phyloP scores from a whole-genome alignment of 257 asterid genomes.

The Petrea volubilis region DNA sequence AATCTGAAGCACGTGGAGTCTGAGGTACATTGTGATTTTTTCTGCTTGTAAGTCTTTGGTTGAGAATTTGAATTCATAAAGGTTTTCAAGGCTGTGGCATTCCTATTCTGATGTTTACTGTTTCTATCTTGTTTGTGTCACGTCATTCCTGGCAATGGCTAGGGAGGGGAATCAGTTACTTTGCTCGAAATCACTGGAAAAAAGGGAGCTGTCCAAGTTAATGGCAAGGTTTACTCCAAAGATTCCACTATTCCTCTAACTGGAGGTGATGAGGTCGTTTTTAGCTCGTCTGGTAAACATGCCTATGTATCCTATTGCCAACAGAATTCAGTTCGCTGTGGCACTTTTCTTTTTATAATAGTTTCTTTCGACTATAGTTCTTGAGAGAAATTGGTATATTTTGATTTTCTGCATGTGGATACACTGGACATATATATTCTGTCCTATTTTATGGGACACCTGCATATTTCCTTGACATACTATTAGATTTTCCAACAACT shows the following conservation, averaged over 20 bases:
- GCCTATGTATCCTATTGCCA: slow-evolving; percentile 83
- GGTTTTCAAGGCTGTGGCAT: background rate
- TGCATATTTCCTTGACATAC: slow-evolving; percentile 45
- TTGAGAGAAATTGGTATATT: background rate
- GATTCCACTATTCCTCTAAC: slow-evolving; percentile 64
- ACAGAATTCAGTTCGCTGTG: slow-evolving; percentile 7
- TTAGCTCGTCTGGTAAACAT: slow-evolving; percentile 66
- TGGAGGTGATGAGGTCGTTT: slow-evolving; percentile 87
- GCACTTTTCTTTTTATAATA: background rate
- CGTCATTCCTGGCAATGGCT: background rate
- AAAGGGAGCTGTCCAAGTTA: slow-evolving; percentile 80
- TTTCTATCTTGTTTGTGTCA: slow-evolving; percentile 19
- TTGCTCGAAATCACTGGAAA: slow-evolving; percentile 75
- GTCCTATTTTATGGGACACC: background rate
- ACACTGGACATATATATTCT: too few relatives aligned
- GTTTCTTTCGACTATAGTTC: background rate
- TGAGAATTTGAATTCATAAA: slow-evolving; percentile 5
- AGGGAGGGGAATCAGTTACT: slow-evolving; percentile 64
- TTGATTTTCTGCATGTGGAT: background rate
- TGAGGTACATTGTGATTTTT: slow-evolving; percentile 47
- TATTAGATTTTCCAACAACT: slow-evolving; percentile 78
- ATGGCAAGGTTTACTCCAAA: slow-evolving; percentile 62
- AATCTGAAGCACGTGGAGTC: slow-evolving; percentile 63
- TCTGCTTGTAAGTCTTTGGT: slow-evolving; percentile 4
- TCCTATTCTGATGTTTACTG: slow-evolving; percentile 21